Evolutionary conservation across 352 stramenopile genomes (phyloP), one percentile per base, ranked within the genome.

Genomic region (Phytopythium cucurbitacearum): DNA sequence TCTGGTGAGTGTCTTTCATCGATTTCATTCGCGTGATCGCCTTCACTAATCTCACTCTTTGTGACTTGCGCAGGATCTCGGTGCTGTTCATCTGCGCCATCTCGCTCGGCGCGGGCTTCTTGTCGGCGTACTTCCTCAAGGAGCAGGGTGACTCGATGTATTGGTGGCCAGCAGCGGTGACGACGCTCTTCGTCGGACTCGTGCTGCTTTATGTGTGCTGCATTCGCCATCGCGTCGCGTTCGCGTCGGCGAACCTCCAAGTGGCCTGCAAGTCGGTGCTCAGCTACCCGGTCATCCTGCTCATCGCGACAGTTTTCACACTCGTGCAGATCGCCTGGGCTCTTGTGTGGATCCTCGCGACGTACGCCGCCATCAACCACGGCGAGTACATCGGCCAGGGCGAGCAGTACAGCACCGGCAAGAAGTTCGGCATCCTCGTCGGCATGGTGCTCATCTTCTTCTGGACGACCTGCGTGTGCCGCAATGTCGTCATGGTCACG

Each of bases 401-500:
- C 13, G 50, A 64, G 11, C 53, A 71, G 28, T 77, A 80, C 57
- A 55, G 54, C 9, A 40, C 59, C 3, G 38, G 53, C 36, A 69
- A 75, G 50, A 69, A 78, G 58, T 69, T 70, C 9, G 40, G 58
- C n/a, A 68, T 73, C 39, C 51, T 73, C 12, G 77, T 89, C 36
- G 49, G 72, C 16, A 75, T 96, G 45, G 59, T 91, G 40, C 21
- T 96, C 3, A 86, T 69, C 33, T 92, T 90, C 55, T 89, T 88
- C 63, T 98, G 89, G 89, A 80, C 67, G 2, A 75, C 62, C 37
- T 72, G 73, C 32, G 76, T 94, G 39, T 67, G 73, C 42, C 65
- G 62, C 50, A 97, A 97, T 66, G 75, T 95, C 37, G 62, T 97
- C 32, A 87, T 92, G 57, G 73, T 85, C 13, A 80, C 85, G 21